Percentiles rank a stretch among this genome's conserved stretches.
Evolutionary conservation across 108 stramenopile species (phyloP).

Genomic region (Discostella pseudostelligera): DNA sequence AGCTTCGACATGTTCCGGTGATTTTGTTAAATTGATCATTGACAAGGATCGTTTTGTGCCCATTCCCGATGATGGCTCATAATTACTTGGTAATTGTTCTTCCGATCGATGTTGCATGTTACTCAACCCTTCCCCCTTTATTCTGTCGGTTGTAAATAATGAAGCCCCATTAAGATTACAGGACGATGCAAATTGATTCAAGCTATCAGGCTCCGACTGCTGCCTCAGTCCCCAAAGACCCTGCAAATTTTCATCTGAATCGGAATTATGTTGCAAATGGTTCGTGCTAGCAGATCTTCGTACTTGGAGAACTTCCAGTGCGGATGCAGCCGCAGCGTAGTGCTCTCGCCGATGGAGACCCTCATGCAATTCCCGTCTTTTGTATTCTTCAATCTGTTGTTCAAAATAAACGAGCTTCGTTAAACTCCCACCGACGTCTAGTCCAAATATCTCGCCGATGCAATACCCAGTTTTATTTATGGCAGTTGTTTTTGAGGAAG

Average conservation of each 20-base stretch:
- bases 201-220: slow-evolving; percentile 65
- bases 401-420: slow-evolving; percentile 98
- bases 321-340: slow-evolving; percentile 60
- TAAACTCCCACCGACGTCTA: slow-evolving; percentile 94
- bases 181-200: slow-evolving; percentile 51
- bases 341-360: slow-evolving; percentile 54
- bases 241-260: slow-evolving; percentile 54
- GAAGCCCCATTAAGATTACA: slow-evolving; percentile 33
- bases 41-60: slow-evolving; percentile 57
- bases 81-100: background rate
- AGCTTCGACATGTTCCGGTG: slow-evolving; percentile 65
- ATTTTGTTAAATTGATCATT: slow-evolving; percentile 64
- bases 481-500: slow-evolving; percentile 5
- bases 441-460: slow-evolving; percentile 75
- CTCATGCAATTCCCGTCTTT: slow-evolving; percentile 12
- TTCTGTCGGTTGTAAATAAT: slow-evolving; percentile 1
- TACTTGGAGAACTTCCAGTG: slow-evolving; percentile 60
- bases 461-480: slow-evolving; percentile 40
- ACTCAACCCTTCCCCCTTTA: background rate
- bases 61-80: slow-evolving; percentile 12
- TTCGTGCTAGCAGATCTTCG: slow-evolving; percentile 21
- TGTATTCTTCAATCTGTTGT: slow-evolving; percentile 46
- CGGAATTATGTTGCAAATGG: slow-evolving; percentile 27
- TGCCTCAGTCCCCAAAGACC: slow-evolving; percentile 46
- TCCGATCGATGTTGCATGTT: background rate